These are phyloP conservation scores for Lachancea lanzarotensis DNA, from an alignment of 805 yeast species.

Conservation along the genomic window DNA sequence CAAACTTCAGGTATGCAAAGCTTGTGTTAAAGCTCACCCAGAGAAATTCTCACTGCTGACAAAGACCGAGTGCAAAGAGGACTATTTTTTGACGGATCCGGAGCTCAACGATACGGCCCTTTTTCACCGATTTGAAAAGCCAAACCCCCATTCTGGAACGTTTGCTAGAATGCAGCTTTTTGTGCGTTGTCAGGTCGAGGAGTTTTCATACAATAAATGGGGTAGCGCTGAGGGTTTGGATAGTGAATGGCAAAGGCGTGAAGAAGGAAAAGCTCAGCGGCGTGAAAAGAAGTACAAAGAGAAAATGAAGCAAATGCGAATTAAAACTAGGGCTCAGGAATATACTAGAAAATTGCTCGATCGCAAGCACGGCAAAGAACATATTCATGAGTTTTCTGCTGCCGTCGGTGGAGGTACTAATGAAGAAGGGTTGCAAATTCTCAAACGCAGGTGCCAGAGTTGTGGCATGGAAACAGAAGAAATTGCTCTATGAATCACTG, in stretches of 20 bases:
- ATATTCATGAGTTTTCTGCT: constrained; percentile 69
- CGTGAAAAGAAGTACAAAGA: constrained; percentile 73
- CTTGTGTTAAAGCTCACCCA: constrained; percentile 65
- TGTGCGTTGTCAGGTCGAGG: constrained; percentile 87
- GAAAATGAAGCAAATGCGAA: constrained; percentile 81
- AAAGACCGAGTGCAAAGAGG: constrained; percentile 91
- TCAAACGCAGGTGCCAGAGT: constrained; percentile 58
- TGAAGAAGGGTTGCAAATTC: constrained; percentile 36
- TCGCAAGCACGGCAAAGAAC: constrained; percentile 53
- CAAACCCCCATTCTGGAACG: constrained; percentile 88
- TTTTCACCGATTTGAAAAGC: constrained; percentile 74
- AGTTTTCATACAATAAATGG: constrained; percentile 91
- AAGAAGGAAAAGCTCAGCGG: constrained; percentile 59
- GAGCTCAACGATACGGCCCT: constrained; percentile 68
- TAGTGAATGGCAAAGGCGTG: constrained; percentile 85
- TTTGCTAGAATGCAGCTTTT: constrained; percentile 90
- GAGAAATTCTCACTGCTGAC: constrained; percentile 88
- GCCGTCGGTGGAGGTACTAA: constrained; percentile 42
- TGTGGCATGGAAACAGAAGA: constrained; percentile 88
- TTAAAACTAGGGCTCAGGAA: constrained; percentile 88
- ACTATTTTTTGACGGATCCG: constrained; percentile 88
- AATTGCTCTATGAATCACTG: constrained; percentile 39
- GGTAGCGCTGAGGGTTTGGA: constrained; percentile 84
- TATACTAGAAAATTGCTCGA: constrained; percentile 63
- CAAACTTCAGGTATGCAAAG: constrained; percentile 67